A percentile compares a stretch with the other conserved stretches of the same genome.
phyloP scores from a whole-genome alignment of 176 grass and related monocot genomes.

The Phyllostachys edulis region DNA sequence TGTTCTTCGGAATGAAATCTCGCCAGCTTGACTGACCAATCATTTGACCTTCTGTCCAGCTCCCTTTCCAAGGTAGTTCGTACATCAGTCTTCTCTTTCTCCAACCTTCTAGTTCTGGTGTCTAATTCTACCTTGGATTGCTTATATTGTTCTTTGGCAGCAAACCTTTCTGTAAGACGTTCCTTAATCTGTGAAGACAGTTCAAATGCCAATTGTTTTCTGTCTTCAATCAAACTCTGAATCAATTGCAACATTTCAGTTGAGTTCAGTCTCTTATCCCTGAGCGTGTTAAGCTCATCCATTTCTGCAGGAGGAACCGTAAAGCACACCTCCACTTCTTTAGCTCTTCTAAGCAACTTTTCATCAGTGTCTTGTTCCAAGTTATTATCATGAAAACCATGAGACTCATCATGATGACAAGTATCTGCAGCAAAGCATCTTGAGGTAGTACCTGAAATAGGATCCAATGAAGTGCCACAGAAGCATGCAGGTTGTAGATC shows the following conservation, averaged over 20 bases:
- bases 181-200: slow-evolving; percentile 67
- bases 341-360: slow-evolving; percentile 52
- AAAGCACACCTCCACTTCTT: slow-evolving; percentile 45
- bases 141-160: slow-evolving; percentile 52
- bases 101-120: slow-evolving; percentile 51
- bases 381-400: slow-evolving; percentile 4
- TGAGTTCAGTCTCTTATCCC: slow-evolving; percentile 34
- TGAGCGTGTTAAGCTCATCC: slow-evolving; percentile 35
- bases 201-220: slow-evolving; percentile 49
- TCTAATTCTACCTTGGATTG: slow-evolving; percentile 50
- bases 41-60: slow-evolving; percentile 66
- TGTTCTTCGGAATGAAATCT: slow-evolving; percentile 77
- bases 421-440: slow-evolving; percentile 8
- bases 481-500: slow-evolving; percentile 26
- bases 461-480: slow-evolving; percentile 17
- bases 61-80: slow-evolving; percentile 60
- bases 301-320: slow-evolving; percentile 34
- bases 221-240: slow-evolving; percentile 53
- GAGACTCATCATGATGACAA: neutral
- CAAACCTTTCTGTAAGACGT: slow-evolving; percentile 64
- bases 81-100: slow-evolving; percentile 63
- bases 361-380: slow-evolving; percentile 62
- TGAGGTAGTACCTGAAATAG: neutral
- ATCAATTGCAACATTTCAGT: slow-evolving; percentile 47
- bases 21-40: slow-evolving; percentile 50